Base-by-base conservation (phyloP, 176 grass and related monocot species). In the Triticum urartu region DNA sequence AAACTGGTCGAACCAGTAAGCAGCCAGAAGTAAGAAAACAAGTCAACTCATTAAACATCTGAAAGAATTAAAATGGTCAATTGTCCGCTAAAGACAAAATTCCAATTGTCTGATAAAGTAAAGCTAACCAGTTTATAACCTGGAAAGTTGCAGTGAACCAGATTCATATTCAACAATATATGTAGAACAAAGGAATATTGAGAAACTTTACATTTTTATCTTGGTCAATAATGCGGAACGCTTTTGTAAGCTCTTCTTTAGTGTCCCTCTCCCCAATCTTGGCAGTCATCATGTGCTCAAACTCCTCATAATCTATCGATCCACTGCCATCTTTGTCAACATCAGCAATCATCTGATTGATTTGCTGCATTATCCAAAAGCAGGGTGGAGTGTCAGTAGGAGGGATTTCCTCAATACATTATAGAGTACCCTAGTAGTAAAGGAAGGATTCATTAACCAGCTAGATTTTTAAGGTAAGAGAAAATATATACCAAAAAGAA, bases 241-340 rank as follows among this genome's bases (percentile, higher is more conserved):
- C 97, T 82, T 94, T 94, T 52, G 72, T 52, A 78, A 99, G 94
- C 75, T 97, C 94, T 87, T 99, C 97, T 90, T 93, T 94, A 75
- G 79, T 93, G 74, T 99, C 92, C 88, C 94, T 96, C 84, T 99
- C 97, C 72, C 92, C 94, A 74, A 99, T 94, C 84, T 99, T 99
- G 59, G 92, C 90, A 33, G 94, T 99, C 90, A 94, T 97, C 94
- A 99, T 99, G 78, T 93, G 81, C 78, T 96, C 90, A 79, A 99
- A 99, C 78, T 99, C 94, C 82, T 97, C 94, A 14, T 94, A 97
- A 75, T 99, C 97, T 56, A 96, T 99, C 8, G 94, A 91, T 64
- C 97, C 97, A 68, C 90, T 99, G 2, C 90, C 88, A 90, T 97
- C 92, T 93, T 99, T 94, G 83, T 99, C 97, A 33, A 99, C 92